Percentiles rank a stretch among this genome's conserved stretches.
phyloP scores from a whole-genome alignment of 495 filamentous ascomycete species.

The Penicillium alfredii region DNA sequence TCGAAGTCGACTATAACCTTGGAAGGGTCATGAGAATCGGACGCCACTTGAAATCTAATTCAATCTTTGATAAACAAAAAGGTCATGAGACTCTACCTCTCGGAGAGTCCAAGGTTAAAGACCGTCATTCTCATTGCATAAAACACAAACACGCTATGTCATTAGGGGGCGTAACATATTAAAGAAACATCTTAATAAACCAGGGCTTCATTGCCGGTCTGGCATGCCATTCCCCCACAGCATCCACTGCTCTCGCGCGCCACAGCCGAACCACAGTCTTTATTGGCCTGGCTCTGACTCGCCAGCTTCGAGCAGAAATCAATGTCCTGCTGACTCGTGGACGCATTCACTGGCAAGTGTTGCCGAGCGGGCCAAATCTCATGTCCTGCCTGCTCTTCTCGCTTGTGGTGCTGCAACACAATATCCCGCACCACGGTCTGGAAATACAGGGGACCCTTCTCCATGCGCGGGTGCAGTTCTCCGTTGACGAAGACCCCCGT shows the following conservation, averaged over 20 bases:
- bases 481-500: slow-evolving; percentile 39
- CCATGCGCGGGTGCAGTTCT: slow-evolving; percentile 39
- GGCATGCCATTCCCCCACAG: slow-evolving; percentile 20
- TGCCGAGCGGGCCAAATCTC: slow-evolving; percentile 49
- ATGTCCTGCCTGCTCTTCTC: slow-evolving; percentile 32
- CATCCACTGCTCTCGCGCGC: slow-evolving; percentile 12
- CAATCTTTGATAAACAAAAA: too few species aligned
- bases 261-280: slow-evolving; percentile 7
- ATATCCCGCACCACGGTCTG: slow-evolving; percentile 38
- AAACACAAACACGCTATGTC: too few species aligned
- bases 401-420: slow-evolving; percentile 32
- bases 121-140: too few species aligned
- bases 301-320: slow-evolving; percentile 34
- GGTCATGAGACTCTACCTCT: too few species aligned
- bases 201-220: slow-evolving; percentile 12
- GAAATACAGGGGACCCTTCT: slow-evolving; percentile 43
- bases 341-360: slow-evolving; percentile 22
- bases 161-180: too few species aligned
- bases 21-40: too few species aligned
- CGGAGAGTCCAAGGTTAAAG: too few species aligned
- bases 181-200: slow-evolving; percentile 6
- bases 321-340: slow-evolving; percentile 30
- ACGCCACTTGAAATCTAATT: too few species aligned
- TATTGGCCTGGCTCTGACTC: slow-evolving; percentile 8
- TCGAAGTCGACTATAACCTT: too few species aligned